phyloP scores from a whole-genome alignment of 305 asterid species.

The Ilex paraguariensis region DNA sequence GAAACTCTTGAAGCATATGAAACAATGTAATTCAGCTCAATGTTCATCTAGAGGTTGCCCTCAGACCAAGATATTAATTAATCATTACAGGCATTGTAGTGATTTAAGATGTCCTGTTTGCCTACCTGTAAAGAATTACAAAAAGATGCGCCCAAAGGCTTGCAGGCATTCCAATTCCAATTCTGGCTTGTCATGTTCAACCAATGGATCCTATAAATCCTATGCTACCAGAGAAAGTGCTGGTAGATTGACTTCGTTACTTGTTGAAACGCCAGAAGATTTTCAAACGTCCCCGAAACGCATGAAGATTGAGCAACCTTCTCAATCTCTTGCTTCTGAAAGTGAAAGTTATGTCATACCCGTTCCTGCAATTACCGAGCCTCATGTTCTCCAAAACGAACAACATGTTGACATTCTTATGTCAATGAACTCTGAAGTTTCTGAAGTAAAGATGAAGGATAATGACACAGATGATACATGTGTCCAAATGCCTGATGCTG shows the following conservation, averaged over 20 bases:
- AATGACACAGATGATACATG: slow-evolving; percentile 35
- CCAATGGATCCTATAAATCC: slow-evolving; percentile 42
- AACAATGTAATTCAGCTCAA: slow-evolving; percentile 38
- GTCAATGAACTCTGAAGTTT: slow-evolving; percentile 42
- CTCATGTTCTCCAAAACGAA: slow-evolving; percentile 28
- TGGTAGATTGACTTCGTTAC: slow-evolving; percentile 32
- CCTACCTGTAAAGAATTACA: slow-evolving; percentile 62
- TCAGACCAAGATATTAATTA: slow-evolving; percentile 43
- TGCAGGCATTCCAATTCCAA: slow-evolving; percentile 39
- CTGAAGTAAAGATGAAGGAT: slow-evolving; percentile 49
- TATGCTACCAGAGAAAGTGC: slow-evolving; percentile 44
- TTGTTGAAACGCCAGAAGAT: slow-evolving; percentile 54
- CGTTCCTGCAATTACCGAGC: slow-evolving; percentile 32
- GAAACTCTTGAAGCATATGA: slow-evolving; percentile 68
- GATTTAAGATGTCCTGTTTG: slow-evolving; percentile 82
- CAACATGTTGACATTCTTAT: slow-evolving; percentile 24
- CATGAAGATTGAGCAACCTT: slow-evolving; percentile 56
- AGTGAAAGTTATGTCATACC: slow-evolving; percentile 36
- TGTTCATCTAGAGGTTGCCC: slow-evolving; percentile 66
- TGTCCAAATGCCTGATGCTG: slow-evolving; percentile 43
- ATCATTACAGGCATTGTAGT: slow-evolving; percentile 57
- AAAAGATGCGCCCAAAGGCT: slow-evolving; percentile 48
- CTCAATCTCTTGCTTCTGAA: slow-evolving; percentile 42
- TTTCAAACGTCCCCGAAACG: slow-evolving; percentile 75
- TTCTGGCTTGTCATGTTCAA: slow-evolving; percentile 41